Conservation (phyloP, 2,329 filamentous ascomycete genomes). For the Colletotrichum endophyticum region DNA sequence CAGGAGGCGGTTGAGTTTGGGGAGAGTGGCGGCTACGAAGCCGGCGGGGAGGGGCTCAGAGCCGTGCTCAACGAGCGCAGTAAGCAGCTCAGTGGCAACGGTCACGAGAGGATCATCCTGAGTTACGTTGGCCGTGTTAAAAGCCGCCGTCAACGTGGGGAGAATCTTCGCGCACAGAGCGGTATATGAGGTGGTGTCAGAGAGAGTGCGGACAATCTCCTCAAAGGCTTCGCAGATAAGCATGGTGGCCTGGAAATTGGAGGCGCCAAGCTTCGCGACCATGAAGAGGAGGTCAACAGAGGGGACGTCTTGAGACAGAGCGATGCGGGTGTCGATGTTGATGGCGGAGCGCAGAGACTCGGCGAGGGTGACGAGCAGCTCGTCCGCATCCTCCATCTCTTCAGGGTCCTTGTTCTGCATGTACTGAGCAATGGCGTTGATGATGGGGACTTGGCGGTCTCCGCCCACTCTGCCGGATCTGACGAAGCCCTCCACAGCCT, state of each 20-base stretch:
- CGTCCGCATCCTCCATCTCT: conserved; percentile 87
- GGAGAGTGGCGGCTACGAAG: conserved; percentile 84
- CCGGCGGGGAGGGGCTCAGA: conserved; percentile 84
- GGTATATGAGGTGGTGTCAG: conserved; percentile 73
- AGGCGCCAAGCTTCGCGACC: conserved; percentile 85
- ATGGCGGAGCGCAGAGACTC: conserved; percentile 87
- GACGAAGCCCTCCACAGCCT: conserved; percentile 76
- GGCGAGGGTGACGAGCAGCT: conserved; percentile 87
- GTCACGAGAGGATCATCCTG: conserved; percentile 85
- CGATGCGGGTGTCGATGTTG: conserved; percentile 75
- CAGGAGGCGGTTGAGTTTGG: conserved; percentile 83
- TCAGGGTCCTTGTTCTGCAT: conserved; percentile 79
- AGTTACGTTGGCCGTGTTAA: conserved; percentile 86
- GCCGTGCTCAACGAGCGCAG: conserved; percentile 81
- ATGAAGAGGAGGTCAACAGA: conserved; percentile 87
- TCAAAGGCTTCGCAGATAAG: conserved; percentile 91
- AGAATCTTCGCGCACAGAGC: conserved; percentile 85
- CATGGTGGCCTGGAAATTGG: conserved; percentile 89
- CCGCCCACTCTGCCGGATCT: conserved; percentile 54
- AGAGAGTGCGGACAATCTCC: conserved; percentile 75
- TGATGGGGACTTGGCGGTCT: conserved; percentile 65
- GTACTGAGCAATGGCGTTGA: conserved; percentile 73
- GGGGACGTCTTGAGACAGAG: conserved; percentile 72
- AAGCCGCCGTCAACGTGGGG: conserved; percentile 85
- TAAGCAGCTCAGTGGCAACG: conserved; percentile 78